Evolutionary conservation across 2,329 filamentous ascomycete genomes (phyloP).

Genomic region (Scopulariopsis brevicaulis): DNA sequence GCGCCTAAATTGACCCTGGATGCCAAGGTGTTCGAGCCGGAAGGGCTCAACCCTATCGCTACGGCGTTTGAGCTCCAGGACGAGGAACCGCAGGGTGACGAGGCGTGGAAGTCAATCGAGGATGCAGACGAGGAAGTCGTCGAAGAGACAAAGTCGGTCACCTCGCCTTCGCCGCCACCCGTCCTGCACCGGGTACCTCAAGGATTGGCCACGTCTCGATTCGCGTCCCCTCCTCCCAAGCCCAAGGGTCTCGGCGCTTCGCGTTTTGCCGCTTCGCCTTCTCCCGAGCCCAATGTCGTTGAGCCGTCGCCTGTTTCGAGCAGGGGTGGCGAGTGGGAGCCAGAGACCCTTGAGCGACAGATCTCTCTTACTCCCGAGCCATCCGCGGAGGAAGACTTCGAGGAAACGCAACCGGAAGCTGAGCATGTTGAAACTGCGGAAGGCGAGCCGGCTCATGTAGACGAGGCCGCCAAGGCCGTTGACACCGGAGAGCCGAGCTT

Average conservation of each 20-base stretch:
- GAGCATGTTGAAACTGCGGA: slow-evolving; percentile 10
- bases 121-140: slow-evolving; percentile 4
- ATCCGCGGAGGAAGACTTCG: neutral
- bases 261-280: slow-evolving; percentile 31
- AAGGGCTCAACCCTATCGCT: neutral
- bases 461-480: slow-evolving; percentile 5
- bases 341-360: slow-evolving; percentile 8
- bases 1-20: neutral
- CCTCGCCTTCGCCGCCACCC: slow-evolving; percentile 8
- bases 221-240: slow-evolving; percentile 11
- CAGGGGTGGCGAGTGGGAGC: slow-evolving; percentile 5
- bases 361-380: neutral
- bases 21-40: neutral
- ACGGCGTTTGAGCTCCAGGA: neutral
- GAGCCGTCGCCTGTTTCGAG: neutral
- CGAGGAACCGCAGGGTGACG: slow-evolving; percentile 5
- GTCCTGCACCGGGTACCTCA: slow-evolving; percentile 10
- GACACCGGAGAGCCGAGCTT: slow-evolving; percentile 40
- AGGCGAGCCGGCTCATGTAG: slow-evolving; percentile 14
- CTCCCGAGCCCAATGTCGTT: neutral
- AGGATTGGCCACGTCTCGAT: slow-evolving; percentile 3
- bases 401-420: slow-evolving; percentile 6
- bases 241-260: slow-evolving; percentile 32
- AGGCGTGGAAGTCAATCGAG: neutral
- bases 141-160: slow-evolving; percentile 7